These are phyloP conservation scores for Mycosphaerella arachidis DNA, from an alignment of 2,329 filamentous ascomycete species.

Conservation along the genomic window DNA sequence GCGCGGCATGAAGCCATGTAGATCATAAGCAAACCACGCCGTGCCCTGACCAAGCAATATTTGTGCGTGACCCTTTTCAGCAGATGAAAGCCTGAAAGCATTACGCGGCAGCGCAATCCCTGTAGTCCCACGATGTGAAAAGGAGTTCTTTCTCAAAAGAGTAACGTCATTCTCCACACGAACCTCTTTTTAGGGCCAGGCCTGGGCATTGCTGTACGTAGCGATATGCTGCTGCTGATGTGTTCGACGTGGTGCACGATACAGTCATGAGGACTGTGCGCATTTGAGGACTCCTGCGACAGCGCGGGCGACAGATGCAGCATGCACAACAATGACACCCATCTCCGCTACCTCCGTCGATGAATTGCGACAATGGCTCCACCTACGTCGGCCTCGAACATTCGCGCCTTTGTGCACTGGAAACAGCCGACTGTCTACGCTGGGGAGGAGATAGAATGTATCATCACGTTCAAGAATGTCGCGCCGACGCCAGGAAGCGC, in stretches of 20 bases:
- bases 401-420: constrained; percentile 94
- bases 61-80: neutral
- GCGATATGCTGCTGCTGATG: neutral
- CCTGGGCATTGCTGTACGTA: neutral
- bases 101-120: neutral
- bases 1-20: neutral
- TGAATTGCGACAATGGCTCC: constrained; percentile 13
- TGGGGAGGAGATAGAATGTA: constrained; percentile 91
- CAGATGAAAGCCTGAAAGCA: neutral
- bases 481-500: constrained; percentile 43
- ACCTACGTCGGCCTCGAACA: constrained; percentile 53
- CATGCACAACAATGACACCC: constrained; percentile 4
- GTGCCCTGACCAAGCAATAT: neutral
- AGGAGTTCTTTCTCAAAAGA: neutral
- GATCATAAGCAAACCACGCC: neutral
- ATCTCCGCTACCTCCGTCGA: neutral
- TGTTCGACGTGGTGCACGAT: neutral
- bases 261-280: neutral
- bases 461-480: constrained; percentile 92
- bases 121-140: neutral
- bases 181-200: neutral
- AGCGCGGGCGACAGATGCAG: neutral
- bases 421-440: constrained; percentile 92
- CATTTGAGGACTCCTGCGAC: neutral
- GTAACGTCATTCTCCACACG: neutral